Percentiles rank a stretch among this genome's conserved stretches.
These are phyloP conservation scores for Schizochytrium sp. DNA, from an alignment of 108 stramenopile species.

Conservation along the genomic window DNA sequence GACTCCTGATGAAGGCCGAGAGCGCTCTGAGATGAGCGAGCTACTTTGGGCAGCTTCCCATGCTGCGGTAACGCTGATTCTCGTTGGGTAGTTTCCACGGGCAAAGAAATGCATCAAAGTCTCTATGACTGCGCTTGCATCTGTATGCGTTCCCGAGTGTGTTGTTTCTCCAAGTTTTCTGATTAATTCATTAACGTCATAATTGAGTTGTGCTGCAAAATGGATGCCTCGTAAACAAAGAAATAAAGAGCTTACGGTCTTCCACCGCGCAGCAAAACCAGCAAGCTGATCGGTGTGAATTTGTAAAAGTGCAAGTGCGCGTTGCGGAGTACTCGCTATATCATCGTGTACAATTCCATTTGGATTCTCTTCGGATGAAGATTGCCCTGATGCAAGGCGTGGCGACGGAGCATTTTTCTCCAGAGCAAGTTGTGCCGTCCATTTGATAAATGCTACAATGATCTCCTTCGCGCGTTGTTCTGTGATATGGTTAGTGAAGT, in stretches of 20 bases:
- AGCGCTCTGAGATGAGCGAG: background rate
- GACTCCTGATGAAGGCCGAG: background rate
- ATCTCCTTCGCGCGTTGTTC: background rate
- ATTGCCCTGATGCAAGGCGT: background rate
- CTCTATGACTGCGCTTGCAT: slow-evolving; percentile 20
- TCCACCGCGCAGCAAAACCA: background rate
- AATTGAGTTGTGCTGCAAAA: slow-evolving; percentile 12
- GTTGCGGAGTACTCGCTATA: background rate
- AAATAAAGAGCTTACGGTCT: background rate
- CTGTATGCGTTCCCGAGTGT: too few relatives aligned
- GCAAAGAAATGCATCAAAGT: slow-evolving; percentile 46
- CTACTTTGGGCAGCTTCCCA: slow-evolving; percentile 22
- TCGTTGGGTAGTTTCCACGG: slow-evolving; percentile 39
- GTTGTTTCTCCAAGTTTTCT: background rate
- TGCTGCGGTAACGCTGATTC: background rate
- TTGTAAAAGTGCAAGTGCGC: background rate
- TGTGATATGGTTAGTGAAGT: background rate
- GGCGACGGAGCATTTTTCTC: background rate
- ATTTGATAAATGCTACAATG: background rate
- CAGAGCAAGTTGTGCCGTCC: background rate
- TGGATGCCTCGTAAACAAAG: background rate
- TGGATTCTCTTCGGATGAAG: background rate
- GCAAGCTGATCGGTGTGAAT: background rate
- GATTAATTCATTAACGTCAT: slow-evolving; percentile 12
- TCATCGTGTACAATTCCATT: too few relatives aligned